Evolutionary conservation across 192 early-diverging fungal genomes (phyloP).

Genomic region (Coemansia sp.): DNA sequence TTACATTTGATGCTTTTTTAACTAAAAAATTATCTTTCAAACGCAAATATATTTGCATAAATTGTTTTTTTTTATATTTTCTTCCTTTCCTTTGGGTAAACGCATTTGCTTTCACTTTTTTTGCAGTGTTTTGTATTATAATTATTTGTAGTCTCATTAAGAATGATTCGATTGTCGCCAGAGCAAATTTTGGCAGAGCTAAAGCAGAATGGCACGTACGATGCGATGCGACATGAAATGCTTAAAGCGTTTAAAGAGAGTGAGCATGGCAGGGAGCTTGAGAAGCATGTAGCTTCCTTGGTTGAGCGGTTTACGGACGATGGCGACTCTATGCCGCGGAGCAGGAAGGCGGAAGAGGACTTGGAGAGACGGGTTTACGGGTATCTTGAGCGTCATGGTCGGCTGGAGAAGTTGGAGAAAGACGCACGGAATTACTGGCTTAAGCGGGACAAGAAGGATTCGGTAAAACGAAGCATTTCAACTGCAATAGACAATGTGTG

Average conservation of each 20-base stretch:
- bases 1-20: too few relatives aligned
- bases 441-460: not conserved
- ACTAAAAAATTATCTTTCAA: too few relatives aligned
- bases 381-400: slow-evolving; percentile 19
- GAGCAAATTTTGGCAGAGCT: slow-evolving; percentile 32
- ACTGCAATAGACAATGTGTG: slow-evolving; percentile 11
- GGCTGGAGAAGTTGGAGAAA: slow-evolving; percentile 29
- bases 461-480: not conserved
- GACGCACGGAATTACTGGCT: slow-evolving; percentile 47
- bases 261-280: slow-evolving; percentile 27
- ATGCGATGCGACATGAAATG: slow-evolving; percentile 31
- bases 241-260: slow-evolving; percentile 22
- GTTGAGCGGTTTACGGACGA: slow-evolving; percentile 19
- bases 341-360: slow-evolving; percentile 4
- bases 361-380: slow-evolving; percentile 20
- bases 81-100: not conserved
- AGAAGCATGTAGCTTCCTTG: not conserved
- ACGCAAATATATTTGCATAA: not conserved
- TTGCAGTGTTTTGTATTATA: too few relatives aligned
- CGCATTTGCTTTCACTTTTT: too few relatives aligned
- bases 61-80: not conserved
- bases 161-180: slow-evolving; percentile 17
- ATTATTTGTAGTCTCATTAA: not conserved
- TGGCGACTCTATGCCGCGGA: not conserved
- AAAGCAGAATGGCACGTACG: slow-evolving; percentile 36